Percentiles rank a stretch among this genome's conserved stretches.
phyloP scores from a whole-genome alignment of 1,139 yeast species.

The Suhomyces anneliseae region DNA sequence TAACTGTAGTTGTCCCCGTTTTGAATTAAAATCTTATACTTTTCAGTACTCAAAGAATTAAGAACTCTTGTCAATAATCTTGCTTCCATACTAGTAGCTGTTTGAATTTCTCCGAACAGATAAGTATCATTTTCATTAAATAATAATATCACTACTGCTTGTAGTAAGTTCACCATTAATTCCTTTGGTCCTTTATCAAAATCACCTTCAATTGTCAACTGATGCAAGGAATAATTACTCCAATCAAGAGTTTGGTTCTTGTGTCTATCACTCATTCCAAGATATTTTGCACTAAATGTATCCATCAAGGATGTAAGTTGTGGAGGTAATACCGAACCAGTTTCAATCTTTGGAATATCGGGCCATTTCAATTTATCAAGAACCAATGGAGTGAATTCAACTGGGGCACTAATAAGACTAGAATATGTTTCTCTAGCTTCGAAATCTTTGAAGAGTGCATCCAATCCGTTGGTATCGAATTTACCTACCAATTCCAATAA shows the following conservation, averaged over 20 bases:
- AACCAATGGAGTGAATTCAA: constrained; percentile 36
- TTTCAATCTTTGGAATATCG: constrained; percentile 34
- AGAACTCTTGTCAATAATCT: constrained; percentile 29
- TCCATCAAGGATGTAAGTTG: constrained; percentile 11
- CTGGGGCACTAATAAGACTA: constrained; percentile 8
- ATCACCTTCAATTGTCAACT: constrained; percentile 28
- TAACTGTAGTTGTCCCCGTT: constrained; percentile 16
- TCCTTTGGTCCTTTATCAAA: constrained; percentile 36
- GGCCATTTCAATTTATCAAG: constrained; percentile 44
- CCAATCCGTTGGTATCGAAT: constrained; percentile 28
- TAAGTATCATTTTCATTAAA: constrained; percentile 27
- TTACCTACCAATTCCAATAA: constrained; percentile 22
- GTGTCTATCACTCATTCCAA: constrained; percentile 12
- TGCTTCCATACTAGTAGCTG: constrained; percentile 27
- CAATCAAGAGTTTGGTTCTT: constrained; percentile 23
- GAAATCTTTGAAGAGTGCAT: constrained; percentile 38
- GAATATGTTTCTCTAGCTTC: constrained; percentile 21
- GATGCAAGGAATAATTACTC: constrained; percentile 32
- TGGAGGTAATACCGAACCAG: constrained; percentile 14
- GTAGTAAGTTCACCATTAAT: constrained; percentile 37
- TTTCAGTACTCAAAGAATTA: constrained; percentile 31
- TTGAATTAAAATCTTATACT: constrained; percentile 25
- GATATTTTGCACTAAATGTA: constrained; percentile 13
- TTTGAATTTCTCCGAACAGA: constrained; percentile 20
- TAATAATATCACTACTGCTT: constrained; percentile 35